Percentiles rank a stretch among this genome's conserved stretches.
phyloP scores from a whole-genome alignment of 371 early-diverging fungal genomes.

The Chytridium lagenaria region DNA sequence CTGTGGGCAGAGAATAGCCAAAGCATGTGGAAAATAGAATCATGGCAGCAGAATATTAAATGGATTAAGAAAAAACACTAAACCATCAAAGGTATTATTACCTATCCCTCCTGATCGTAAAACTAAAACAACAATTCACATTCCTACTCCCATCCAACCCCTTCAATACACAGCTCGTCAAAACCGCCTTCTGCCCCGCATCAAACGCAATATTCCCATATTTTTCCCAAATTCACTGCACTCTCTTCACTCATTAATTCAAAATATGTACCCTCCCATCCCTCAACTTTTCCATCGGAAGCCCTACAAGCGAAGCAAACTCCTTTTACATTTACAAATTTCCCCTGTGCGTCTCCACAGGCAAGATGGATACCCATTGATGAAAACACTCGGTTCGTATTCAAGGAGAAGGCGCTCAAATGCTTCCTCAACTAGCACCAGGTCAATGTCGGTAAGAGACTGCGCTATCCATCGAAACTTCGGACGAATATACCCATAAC shows the following conservation, averaged over 20 bases:
- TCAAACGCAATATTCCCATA: constrained; percentile 95
- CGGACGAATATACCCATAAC: constrained; percentile 87
- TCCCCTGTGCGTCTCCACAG: constrained; percentile 95
- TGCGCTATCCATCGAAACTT: constrained; percentile 84
- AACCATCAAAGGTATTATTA: constrained; percentile 72
- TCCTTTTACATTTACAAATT: constrained; percentile 93
- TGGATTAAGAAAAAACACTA: too few species aligned
- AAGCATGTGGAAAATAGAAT: neutral
- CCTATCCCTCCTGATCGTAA: constrained; percentile 89
- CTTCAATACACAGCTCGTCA: constrained; percentile 67
- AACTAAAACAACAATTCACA: constrained; percentile 83
- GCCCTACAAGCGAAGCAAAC: constrained; percentile 86
- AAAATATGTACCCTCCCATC: constrained; percentile 79
- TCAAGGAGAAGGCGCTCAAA: constrained; percentile 91
- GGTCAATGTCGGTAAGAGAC: constrained; percentile 86
- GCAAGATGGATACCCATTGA: constrained; percentile 94
- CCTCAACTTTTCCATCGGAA: constrained; percentile 40
- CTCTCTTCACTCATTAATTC: constrained; percentile 92
- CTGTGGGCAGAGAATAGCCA: too few species aligned
- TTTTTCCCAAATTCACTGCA: constrained; percentile 72
- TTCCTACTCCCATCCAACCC: constrained; percentile 22
- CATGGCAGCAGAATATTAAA: too few species aligned
- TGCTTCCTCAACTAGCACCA: constrained; percentile 90
- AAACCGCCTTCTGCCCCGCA: constrained; percentile 91
- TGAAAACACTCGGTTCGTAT: constrained; percentile 89